Evolutionary conservation across 169 alveolate species (phyloP), one percentile per base, ranked within the genome.

Genomic region (Plasmodium ovale): DNA sequence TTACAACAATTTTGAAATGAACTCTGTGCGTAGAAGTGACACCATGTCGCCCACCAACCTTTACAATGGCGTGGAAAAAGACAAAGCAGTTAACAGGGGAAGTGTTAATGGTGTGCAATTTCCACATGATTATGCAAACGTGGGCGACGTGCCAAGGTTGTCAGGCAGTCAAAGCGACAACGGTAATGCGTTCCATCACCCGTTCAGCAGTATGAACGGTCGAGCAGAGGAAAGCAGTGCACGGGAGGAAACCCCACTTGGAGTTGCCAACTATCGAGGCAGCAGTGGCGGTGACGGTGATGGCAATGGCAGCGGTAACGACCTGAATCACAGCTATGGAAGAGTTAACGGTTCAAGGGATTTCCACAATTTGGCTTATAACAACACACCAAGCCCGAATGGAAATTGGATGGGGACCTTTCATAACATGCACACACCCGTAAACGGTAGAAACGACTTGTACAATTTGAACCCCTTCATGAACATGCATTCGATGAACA

Each of bases 401-500:
- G 21, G n/a, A 3, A 31, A 77, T 62, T 77, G 59, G 16, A 62
- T 62, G 74, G 74, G 69, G n/a, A 37, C 23, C 27, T 60, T 44
- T 53, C 35, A 77, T 27, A 77, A 31, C 27, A 77, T 77, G 74
- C 21, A 77, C 31, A 35, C 39, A 9, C 21, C 88, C 7, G 47
- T 59, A 39, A 64, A 77, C 47, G 65, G 53, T 47, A 65, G 90
- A 82, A 65, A 82, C 7, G 90, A 82, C 35, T 7, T 82, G 27
- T 82, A 59, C 29, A 82, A 82, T 64, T 82, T 82, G 25, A 82
- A 82, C 25, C 90, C 90, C 3, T 82, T 47, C 39, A 82, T 77
- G 62, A 60, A 77, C 16, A 77, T 82, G 82, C n/a, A 82, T 33
- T 82, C 90, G 53, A 37, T 82, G 90, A 82, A 53, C 16, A 60